Percentiles rank a stretch among this genome's conserved stretches.
phyloP scores from a whole-genome alignment of 2,329 filamentous ascomycete species.

The Penicillium digitatum region DNA sequence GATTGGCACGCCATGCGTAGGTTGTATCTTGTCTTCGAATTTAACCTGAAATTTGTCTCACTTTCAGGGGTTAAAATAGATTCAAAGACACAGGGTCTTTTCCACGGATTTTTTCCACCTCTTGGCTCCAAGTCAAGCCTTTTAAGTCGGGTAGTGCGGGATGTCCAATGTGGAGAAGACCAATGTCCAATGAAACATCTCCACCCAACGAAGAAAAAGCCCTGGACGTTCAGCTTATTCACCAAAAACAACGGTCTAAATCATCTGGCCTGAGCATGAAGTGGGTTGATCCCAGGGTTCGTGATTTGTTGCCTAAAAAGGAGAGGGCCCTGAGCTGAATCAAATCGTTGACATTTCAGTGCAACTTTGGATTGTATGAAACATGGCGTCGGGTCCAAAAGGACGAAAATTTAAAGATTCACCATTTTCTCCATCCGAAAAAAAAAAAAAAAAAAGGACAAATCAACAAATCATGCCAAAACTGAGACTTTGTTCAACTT shows the following conservation, averaged over 20 bases:
- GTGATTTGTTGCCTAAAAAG: neutral
- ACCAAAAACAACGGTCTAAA: neutral
- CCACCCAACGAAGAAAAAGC: neutral
- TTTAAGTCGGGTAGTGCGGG: neutral
- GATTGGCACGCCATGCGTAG: no score
- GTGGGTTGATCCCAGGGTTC: neutral
- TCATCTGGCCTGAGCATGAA: neutral
- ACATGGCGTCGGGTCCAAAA: neutral
- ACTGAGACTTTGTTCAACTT: neutral
- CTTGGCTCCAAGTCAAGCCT: neutral
- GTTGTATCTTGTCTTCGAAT: no score
- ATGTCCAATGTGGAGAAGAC: neutral
- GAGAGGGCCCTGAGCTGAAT: neutral
- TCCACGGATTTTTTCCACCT: neutral
- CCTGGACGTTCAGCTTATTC: no score
- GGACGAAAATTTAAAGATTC: neutral
- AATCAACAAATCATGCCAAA: no score
- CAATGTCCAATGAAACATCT: neutral
- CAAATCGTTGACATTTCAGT: neutral
- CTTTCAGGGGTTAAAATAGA: neutral
- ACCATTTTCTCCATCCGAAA: neutral
- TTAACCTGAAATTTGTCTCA: neutral
- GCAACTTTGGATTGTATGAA: neutral
- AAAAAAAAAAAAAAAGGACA: no score
- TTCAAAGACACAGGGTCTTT: neutral